Percentiles rank a stretch among this genome's conserved stretches.
phyloP scores from a whole-genome alignment of 805 yeast species.

The Starmera dryadoides region DNA sequence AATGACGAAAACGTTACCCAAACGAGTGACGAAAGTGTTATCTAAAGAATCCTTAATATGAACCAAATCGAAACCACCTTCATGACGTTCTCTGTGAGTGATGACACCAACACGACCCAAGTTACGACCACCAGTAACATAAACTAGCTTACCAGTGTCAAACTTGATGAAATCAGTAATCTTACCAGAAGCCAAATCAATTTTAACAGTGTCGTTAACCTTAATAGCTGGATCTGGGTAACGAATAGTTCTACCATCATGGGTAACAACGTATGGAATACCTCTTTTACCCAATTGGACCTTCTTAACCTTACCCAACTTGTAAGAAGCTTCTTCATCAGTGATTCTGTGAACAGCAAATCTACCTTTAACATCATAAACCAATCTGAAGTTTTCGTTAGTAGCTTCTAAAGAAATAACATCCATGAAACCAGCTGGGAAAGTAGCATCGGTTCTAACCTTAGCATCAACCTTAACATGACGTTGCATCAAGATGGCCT shows the following conservation, averaged over 20 bases:
- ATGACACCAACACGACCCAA: constrained; percentile 97
- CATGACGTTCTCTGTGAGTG: constrained; percentile 95
- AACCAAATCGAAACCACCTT: constrained; percentile 96
- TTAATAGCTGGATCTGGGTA: constrained; percentile 98
- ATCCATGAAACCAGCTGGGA: constrained; percentile 99
- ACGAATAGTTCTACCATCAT: constrained; percentile 99
- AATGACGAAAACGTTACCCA: constrained; percentile 74
- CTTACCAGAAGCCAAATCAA: constrained; percentile 95
- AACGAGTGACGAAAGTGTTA: constrained; percentile 93
- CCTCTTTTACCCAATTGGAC: constrained; percentile 98
- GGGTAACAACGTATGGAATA: constrained; percentile 97
- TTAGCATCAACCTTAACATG: constrained; percentile 98
- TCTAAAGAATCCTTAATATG: constrained; percentile 94
- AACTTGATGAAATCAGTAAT: constrained; percentile 82
- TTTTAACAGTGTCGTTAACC: constrained; percentile 96
- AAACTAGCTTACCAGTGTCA: constrained; percentile 86
- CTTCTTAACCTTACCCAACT: constrained; percentile 96
- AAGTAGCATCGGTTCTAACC: constrained; percentile 98
- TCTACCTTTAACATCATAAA: constrained; percentile 98
- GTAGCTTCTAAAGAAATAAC: constrained; percentile 96
- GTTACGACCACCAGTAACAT: constrained; percentile 98
- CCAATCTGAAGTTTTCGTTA: constrained; percentile 98
- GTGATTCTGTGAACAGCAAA: constrained; percentile 99
- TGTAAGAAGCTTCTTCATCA: constrained; percentile 97
- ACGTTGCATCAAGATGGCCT: constrained; percentile 97